phyloP scores from a whole-genome alignment of 2,329 filamentous ascomycete species.

The Sclerotinia spermophila region DNA sequence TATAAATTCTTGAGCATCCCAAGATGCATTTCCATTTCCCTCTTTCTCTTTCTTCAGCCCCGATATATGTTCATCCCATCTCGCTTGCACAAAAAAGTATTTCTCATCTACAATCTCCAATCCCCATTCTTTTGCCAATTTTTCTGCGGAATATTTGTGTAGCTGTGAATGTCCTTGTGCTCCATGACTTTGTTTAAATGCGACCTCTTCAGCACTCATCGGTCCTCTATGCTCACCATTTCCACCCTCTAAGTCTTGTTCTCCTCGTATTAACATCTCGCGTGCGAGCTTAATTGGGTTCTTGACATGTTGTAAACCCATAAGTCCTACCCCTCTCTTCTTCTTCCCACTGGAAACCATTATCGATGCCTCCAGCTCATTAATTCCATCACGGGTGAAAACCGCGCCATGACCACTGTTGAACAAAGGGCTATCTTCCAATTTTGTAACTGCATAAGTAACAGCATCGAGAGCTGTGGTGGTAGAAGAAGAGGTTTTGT shows the following conservation, averaged over 20 bases:
- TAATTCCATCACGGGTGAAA: conserved; percentile 77
- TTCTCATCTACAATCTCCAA: conserved; percentile 61
- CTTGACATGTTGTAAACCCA: conserved; percentile 68
- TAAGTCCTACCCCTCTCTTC: conserved; percentile 76
- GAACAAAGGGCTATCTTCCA: conserved; percentile 80
- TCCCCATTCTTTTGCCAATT: conserved; percentile 63
- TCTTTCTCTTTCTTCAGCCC: conserved; percentile 50
- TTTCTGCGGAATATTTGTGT: conserved; percentile 64
- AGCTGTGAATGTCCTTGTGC: conserved; percentile 70
- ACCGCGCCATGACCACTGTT: conserved; percentile 82
- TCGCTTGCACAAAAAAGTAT: conserved; percentile 75
- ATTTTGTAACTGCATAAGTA: conserved; percentile 67
- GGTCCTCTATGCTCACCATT: conserved; percentile 37
- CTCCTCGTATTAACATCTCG: conserved; percentile 65
- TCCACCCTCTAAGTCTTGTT: conserved; percentile 53
- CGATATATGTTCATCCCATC: conserved; percentile 73
- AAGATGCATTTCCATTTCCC: conserved; percentile 46
- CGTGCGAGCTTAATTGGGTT: conserved; percentile 75
- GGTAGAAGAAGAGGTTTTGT: conserved; percentile 37
- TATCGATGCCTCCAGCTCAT: conserved; percentile 81
- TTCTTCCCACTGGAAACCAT: conserved; percentile 73
- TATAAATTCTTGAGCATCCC: conserved; percentile 62
- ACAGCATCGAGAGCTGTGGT: conserved; percentile 65
- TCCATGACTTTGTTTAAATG: conserved; percentile 20
- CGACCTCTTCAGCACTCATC: conserved; percentile 22